Base-by-base conservation (phyloP, 176 grass and related monocot species). In the Guadua angustifolia region DNA sequence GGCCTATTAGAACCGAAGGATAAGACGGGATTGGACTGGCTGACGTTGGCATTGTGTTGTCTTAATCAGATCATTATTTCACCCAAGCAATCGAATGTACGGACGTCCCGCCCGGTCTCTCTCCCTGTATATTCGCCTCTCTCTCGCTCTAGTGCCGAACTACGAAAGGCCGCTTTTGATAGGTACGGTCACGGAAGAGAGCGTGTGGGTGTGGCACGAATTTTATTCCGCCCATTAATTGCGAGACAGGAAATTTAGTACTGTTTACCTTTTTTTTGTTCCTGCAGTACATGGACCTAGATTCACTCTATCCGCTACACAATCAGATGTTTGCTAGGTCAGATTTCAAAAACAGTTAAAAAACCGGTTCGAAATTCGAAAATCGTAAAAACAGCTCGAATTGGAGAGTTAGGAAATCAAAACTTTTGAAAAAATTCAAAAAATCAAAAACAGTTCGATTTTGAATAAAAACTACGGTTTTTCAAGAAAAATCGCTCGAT, bases 11-110 rank as follows among this genome's bases (percentile, higher is more conserved):
- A 68, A 14, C 16, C 40, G 61, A 59, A 25, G 80, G 80, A 83
- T 65, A 63, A 2, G 57, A 78, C 19, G 44, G 29, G 73, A 83
- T 62, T 43, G 64, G 43, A 83, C 53, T n/a, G 10, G 55, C 2
- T 25, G 29, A 0, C 45, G 14, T 83, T 78, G 56, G 19, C 45
- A 57, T 78, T 12, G 73, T 78, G 29, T 29, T 80, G 82, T 89
- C 76, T 18, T 85, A 61, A 81, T 89, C 87, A 84, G 4, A n/a
- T 7, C 29, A 39, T 85, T 46, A 35, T 79, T 85, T 69, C 5
- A 1, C 9, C 32, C 7, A 52, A 26, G 75, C 75, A 53, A 79
- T 79, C 81, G 68, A 74, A 56, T 59, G 22, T 21, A 36, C 12
- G 53, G 47, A 22, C 16, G 12, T 17, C 42, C 42, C 38, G 4